Base-by-base conservation (phyloP, 345 rosid genomes). In the Eucalyptus virginea region DNA sequence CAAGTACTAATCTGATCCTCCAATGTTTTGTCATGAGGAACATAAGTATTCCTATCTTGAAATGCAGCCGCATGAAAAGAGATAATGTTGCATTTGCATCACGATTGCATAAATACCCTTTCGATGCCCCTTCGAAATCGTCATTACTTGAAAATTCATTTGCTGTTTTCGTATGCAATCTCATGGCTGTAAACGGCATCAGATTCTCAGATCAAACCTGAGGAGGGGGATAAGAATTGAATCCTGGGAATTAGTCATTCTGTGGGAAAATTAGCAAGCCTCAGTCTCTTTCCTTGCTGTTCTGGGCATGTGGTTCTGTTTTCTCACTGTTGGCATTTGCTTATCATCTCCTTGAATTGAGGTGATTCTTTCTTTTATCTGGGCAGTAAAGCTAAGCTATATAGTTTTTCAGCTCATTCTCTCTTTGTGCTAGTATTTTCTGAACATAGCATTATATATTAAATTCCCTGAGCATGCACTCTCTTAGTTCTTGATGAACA, bases 61-160 rank as follows among this genome's bases (percentile, higher is more conserved):
- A 34, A 72, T 72, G 81, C 4, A 3, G 42, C 18, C 14, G 37
- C 24, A 67, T 67, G 80, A 67, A 67, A 67, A 32, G 32, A 54
- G 60, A 0, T 17, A 10, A 0, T 9, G 11, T 32, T 32, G 80
- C 40, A 16, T 67, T 14, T 12, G 77, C 40, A 67, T 15, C 0
- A 0, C 2, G 45, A 72, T 10, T 18, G 24, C 4, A 2, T 10
- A 17, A 10, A 4, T 9, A 17, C 80, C 34, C 80, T 69, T 69
- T 69, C 7, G 4, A 72, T 2, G 81, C 6, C 44, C 4, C 81
- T 72, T 34, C 26, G 1, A 32, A 69, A 32, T 69, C 4, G 7
- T 32, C 11, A 5, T 8, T 34, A 10, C 81, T 34, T 6, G 28
- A 34, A 72, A 72, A 72, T 18, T 72, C 81, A 72, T 34, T 8